These are phyloP conservation scores for Avena atlantica DNA, from an alignment of 176 grass and related monocot species.

Conservation along the genomic window DNA sequence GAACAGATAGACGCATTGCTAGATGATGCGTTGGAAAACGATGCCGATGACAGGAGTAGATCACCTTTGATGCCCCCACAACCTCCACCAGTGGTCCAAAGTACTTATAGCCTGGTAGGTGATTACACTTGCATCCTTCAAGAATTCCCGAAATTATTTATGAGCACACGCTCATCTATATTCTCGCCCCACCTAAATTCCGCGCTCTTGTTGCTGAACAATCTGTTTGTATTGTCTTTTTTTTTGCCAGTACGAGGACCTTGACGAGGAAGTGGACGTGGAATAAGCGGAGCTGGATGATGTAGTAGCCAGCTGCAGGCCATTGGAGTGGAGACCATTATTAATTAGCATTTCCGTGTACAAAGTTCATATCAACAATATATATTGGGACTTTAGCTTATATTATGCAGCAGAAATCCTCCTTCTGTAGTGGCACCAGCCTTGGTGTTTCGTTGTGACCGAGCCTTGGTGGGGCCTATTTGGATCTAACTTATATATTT, in stretches of 20 bases:
- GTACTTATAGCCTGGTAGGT: conserved; percentile 77
- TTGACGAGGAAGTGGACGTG: conserved; percentile 67
- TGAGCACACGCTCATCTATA: too few species aligned
- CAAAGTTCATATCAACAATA: conserved; percentile 23
- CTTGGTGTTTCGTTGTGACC: not conserved
- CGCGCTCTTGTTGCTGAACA: not conserved
- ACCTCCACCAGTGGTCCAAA: conserved; percentile 45
- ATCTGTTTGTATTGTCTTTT: conserved; percentile 26
- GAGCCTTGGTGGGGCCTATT: not conserved
- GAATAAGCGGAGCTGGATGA: conserved; percentile 53
- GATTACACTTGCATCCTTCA: conserved; percentile 22
- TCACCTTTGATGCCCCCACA: conserved; percentile 57
- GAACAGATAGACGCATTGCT: conserved; percentile 44
- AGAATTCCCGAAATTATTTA: not conserved
- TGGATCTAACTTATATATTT: not conserved
- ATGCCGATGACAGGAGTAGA: conserved; percentile 47
- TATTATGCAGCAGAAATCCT: not conserved
- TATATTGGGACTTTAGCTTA: conserved; percentile 8
- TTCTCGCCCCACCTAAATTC: not conserved
- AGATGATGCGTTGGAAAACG: conserved; percentile 54
- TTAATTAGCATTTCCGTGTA: conserved; percentile 32
- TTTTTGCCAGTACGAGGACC: conserved; percentile 58
- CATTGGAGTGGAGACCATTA: not conserved
- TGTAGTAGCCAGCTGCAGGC: not conserved
- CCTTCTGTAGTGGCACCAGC: conserved; percentile 18